Percentiles rank a stretch among this genome's conserved stretches.
Evolutionary conservation across 2,329 filamentous ascomycete species (phyloP).

Genomic region (Tolypocladium tundrense): DNA sequence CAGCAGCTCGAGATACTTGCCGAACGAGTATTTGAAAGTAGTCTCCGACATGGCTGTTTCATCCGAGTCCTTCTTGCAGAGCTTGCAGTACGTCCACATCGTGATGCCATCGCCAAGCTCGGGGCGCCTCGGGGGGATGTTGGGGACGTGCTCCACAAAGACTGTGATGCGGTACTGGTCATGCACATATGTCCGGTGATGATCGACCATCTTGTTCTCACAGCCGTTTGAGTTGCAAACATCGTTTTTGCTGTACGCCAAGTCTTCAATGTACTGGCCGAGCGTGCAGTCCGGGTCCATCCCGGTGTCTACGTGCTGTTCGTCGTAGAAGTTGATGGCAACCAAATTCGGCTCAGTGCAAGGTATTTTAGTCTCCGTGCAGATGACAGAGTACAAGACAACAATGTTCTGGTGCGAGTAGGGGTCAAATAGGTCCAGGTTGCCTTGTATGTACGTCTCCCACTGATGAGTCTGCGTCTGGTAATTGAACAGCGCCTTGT

Average conservation of each 20-base stretch:
- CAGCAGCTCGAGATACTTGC: slow-evolving; percentile 93
- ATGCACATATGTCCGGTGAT: slow-evolving; percentile 94
- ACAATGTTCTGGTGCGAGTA: slow-evolving; percentile 95
- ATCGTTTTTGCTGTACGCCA: slow-evolving; percentile 67
- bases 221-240: slow-evolving; percentile 77
- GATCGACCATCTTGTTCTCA: slow-evolving; percentile 79
- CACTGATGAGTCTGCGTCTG: slow-evolving; percentile 90
- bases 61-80: slow-evolving; percentile 83
- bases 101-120: slow-evolving; percentile 58
- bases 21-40: slow-evolving; percentile 97
- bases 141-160: slow-evolving; percentile 57
- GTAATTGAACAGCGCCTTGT: slow-evolving; percentile 89
- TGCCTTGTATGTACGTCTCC: slow-evolving; percentile 89
- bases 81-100: slow-evolving; percentile 97
- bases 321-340: slow-evolving; percentile 86
- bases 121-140: slow-evolving; percentile 25
- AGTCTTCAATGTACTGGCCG: slow-evolving; percentile 88
- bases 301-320: slow-evolving; percentile 64
- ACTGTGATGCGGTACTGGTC: slow-evolving; percentile 89
- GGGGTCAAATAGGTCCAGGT: slow-evolving; percentile 83
- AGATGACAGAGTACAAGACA: slow-evolving; percentile 86
- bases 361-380: slow-evolving; percentile 85
- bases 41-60: slow-evolving; percentile 85
- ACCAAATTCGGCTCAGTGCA: slow-evolving; percentile 88
- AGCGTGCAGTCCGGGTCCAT: slow-evolving; percentile 83